Evolutionary conservation across 129 eudicot species (phyloP).

Genomic region (Sambucus nigra): DNA sequence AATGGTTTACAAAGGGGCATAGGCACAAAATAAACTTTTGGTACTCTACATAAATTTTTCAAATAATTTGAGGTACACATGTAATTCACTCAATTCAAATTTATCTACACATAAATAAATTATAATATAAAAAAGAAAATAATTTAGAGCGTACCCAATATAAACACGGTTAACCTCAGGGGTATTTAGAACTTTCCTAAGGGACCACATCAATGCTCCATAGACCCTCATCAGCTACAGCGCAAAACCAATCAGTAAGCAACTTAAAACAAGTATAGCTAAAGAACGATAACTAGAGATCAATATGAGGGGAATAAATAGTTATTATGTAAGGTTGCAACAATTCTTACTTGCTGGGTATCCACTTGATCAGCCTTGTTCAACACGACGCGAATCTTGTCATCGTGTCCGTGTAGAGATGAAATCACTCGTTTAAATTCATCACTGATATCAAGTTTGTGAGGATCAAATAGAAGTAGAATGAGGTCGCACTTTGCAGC

Average conservation of each 20-base stretch:
- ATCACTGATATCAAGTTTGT: conserved; percentile 91
- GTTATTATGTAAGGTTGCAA: not conserved
- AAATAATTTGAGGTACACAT: too few relatives aligned
- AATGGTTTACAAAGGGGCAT: too few relatives aligned
- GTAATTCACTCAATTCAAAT: too few relatives aligned
- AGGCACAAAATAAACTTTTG: too few relatives aligned
- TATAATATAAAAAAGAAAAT: not conserved
- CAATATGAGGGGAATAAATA: not conserved
- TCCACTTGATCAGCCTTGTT: conserved; percentile 99
- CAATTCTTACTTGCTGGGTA: conserved; percentile 67
- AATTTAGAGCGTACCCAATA: conserved; percentile 52
- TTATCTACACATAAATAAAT: too few relatives aligned
- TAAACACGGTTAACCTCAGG: conserved; percentile 94
- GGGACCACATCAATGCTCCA: conserved; percentile 98
- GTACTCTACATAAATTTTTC: too few relatives aligned
- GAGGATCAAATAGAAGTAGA: conserved; percentile 86
- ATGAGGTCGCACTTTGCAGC: conserved; percentile 84
- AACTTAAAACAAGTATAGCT: too few relatives aligned
- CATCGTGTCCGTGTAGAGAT: conserved; percentile 89
- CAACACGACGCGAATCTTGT: conserved; percentile 87
- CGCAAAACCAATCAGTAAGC: not conserved
- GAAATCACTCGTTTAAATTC: conserved; percentile 89
- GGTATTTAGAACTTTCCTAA: conserved; percentile 86
- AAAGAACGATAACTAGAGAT: not conserved
- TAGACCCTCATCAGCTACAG: conserved; percentile 87